Base-by-base conservation (phyloP, 257 asterid genomes). In the Verbena officinalis region DNA sequence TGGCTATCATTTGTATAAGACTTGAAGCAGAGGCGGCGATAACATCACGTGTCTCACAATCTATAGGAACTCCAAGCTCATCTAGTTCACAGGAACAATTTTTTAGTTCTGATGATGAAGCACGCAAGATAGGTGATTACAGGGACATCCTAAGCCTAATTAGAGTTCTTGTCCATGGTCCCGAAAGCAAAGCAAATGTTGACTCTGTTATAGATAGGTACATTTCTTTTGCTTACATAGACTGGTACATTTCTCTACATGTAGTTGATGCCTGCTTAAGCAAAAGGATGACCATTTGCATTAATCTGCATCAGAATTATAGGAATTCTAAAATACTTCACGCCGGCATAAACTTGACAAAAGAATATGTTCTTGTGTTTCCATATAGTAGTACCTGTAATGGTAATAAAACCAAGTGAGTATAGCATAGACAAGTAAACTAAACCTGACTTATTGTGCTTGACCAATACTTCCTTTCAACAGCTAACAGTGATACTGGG, bases 131-230 rank as follows among this genome's bases (percentile, higher is more conserved):
- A 84, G 95, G 91, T 42, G 97, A 92, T 64, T 92, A 87, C 73
- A 80, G 96, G 78, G 98, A 89, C 85, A 92, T 92, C 61, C 69
- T 92, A 69, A 92, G 95, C 90, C 88, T 92, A 70, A 89, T 82
- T 68, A 82, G 98, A 78, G 98, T 92, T 76, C 95, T 92, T 66
- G 89, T 71, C 73, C 96, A 80, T 58, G 98, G 98, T 48, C 98
- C 98, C 44, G 97, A 92, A 85, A 92, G 98, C 91, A 92, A 92
- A 84, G 84, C 90, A 60, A 83, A 81, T 51, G 93, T 89, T 14
- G 98, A 92, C 77, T 59, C 71, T 50, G 83, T 87, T 53, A 80
- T 87, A 65, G 94, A 89, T 58, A 87, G 95, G 98, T 92, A 81
- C 49, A 64, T 36, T 65, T 64, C 63, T 73, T 66, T 64, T 65